A percentile compares a stretch with the other conserved stretches of the same genome.
Evolutionary conservation across 768 basidiomycete species (phyloP).

Genomic region (Tylopilus sp.): DNA sequence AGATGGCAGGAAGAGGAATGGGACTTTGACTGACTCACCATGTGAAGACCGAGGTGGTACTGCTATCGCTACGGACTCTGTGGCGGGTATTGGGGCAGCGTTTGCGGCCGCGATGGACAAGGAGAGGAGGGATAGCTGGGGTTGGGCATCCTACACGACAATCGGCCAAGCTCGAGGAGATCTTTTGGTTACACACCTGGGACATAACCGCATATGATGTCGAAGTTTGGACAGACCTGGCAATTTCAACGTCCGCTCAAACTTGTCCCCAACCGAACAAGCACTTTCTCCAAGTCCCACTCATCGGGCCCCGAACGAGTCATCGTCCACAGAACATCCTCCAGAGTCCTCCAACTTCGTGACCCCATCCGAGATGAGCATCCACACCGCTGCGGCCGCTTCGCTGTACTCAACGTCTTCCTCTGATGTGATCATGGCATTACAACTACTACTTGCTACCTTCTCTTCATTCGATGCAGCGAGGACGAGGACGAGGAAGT

Average conservation of each 20-base stretch:
- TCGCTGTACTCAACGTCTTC: too few species aligned
- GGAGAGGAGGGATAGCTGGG: constrained; percentile 53
- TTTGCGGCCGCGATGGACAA: constrained; percentile 60
- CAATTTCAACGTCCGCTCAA: constrained; percentile 28
- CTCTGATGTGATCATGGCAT: too few species aligned
- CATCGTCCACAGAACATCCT: background rate
- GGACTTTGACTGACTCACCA: constrained; percentile 9
- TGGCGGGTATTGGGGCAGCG: constrained; percentile 43
- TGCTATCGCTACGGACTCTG: constrained; percentile 19
- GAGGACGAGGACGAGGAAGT: too few species aligned
- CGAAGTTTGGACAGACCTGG: background rate
- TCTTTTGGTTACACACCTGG: constrained; percentile 4
- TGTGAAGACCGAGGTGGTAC: constrained; percentile 13
- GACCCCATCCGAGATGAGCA: too few species aligned
- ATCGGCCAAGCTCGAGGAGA: background rate
- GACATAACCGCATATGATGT: constrained; percentile 21
- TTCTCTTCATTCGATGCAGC: too few species aligned
- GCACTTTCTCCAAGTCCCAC: background rate
- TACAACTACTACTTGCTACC: too few species aligned
- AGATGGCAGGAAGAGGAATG: background rate
- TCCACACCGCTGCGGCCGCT: too few species aligned
- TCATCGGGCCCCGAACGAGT: background rate
- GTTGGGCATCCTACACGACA: constrained; percentile 9
- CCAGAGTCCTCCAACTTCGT: background rate
- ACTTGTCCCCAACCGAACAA: constrained; percentile 23